Evolutionary conservation across 345 rosid genomes (phyloP).

Genomic region (Turnera subulata): DNA sequence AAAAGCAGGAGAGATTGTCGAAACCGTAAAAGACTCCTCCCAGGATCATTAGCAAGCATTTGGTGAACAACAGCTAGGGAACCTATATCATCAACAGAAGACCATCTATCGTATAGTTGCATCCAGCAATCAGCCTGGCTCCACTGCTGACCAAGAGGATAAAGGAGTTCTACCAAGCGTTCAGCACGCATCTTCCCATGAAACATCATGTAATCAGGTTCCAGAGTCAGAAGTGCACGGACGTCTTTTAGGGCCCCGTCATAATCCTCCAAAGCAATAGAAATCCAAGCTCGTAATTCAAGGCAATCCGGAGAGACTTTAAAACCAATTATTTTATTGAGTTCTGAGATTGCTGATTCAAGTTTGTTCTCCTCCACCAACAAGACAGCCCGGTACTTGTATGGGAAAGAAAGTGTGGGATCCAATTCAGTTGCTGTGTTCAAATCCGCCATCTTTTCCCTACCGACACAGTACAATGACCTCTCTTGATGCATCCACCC

Average conservation of each 20-base stretch:
- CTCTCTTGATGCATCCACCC: constrained; percentile 97
- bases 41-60: constrained; percentile 84
- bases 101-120: constrained; percentile 94
- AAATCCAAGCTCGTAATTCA: constrained; percentile 90
- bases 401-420: constrained; percentile 86
- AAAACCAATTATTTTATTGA: constrained; percentile 72
- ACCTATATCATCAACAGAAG: constrained; percentile 91
- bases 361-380: constrained; percentile 65
- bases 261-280: constrained; percentile 65
- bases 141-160: constrained; percentile 70
- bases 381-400: constrained; percentile 69
- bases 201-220: constrained; percentile 75
- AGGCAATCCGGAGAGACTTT: constrained; percentile 79
- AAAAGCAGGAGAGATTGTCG: constrained; percentile 91
- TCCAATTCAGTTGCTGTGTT: constrained; percentile 65
- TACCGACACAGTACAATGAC: constrained; percentile 71
- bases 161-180: constrained; percentile 63
- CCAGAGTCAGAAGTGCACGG: constrained; percentile 77
- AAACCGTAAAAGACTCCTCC: constrained; percentile 79
- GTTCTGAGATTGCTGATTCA: constrained; percentile 70
- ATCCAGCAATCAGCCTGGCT: constrained; percentile 96
- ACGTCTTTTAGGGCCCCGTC: constrained; percentile 78
- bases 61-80: constrained; percentile 90
- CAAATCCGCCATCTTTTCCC: constrained; percentile 70
- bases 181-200: constrained; percentile 64